These are phyloP conservation scores for Talaromyces liani DNA, from an alignment of 495 filamentous ascomycete genomes.

Conservation along the genomic window DNA sequence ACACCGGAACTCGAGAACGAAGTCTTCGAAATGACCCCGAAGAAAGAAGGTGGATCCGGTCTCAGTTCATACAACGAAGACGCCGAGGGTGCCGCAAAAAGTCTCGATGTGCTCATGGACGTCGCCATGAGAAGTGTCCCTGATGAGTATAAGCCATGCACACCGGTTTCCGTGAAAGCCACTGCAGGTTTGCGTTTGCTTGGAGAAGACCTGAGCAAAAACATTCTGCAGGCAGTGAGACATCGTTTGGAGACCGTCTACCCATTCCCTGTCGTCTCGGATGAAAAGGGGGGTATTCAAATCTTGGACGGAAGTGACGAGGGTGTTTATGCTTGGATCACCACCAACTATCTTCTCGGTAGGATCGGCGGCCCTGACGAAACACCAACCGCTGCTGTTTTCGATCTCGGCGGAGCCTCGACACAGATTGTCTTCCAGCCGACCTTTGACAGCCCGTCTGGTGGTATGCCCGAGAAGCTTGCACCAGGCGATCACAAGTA, in stretches of 20 bases:
- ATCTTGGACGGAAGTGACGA: conserved; percentile 97
- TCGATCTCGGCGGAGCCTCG: conserved; percentile 92
- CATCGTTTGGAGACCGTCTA: conserved; percentile 77
- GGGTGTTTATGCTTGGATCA: conserved; percentile 99
- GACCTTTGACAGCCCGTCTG: conserved; percentile 67
- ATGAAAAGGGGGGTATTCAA: conserved; percentile 75
- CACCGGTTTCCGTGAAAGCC: conserved; percentile 90
- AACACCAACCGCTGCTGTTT: conserved; percentile 83
- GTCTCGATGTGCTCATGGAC: conserved; percentile 79
- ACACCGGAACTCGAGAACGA: conserved; percentile 94
- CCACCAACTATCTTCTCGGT: conserved; percentile 92
- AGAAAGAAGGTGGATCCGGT: conserved; percentile 69
- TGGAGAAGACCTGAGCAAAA: conserved; percentile 70
- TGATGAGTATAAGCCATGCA: conserved; percentile 77
- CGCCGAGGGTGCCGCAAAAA: conserved; percentile 79
- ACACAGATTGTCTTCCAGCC: conserved; percentile 98
- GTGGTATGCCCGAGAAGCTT: conserved; percentile 84
- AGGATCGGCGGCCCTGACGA: conserved; percentile 93
- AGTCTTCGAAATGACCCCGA: conserved; percentile 81
- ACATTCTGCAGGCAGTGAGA: conserved; percentile 81
- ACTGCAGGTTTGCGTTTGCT: conserved; percentile 86
- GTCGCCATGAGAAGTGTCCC: conserved; percentile 78
- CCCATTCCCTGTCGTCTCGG: conserved; percentile 86
- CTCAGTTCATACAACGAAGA: conserved; percentile 80
- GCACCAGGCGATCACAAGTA: conserved; percentile 95